phyloP scores from a whole-genome alignment of 2,329 filamentous ascomycete genomes.

The Penicillium sp. region DNA sequence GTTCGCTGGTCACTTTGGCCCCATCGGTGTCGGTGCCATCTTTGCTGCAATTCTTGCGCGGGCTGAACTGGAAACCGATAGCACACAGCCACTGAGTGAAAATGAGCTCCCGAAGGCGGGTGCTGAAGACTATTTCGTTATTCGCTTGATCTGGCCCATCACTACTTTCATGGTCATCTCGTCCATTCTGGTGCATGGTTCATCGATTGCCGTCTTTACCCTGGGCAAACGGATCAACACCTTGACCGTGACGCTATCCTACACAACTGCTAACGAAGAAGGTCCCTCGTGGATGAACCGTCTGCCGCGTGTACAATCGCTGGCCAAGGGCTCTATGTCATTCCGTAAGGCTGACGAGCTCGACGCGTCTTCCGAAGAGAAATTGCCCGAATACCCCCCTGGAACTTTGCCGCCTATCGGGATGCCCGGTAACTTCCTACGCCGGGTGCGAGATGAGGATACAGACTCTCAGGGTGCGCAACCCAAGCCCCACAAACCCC shows the following conservation, averaged over 20 bases:
- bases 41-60: constrained; percentile 90
- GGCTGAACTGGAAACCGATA: constrained; percentile 76
- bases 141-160: constrained; percentile 91
- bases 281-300: constrained; percentile 93
- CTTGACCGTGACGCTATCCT: constrained; percentile 88
- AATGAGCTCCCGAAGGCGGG: constrained; percentile 50
- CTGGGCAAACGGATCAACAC: constrained; percentile 98
- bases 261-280: constrained; percentile 82
- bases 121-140: constrained; percentile 61
- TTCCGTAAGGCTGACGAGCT: constrained; percentile 61
- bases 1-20: constrained; percentile 95
- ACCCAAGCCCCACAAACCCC: constrained; percentile 42
- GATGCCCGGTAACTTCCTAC: constrained; percentile 68
- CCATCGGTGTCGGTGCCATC: constrained; percentile 93
- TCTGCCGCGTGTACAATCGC: constrained; percentile 73
- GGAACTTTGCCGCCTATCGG: constrained; percentile 67
- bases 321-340: constrained; percentile 74
- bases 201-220: constrained; percentile 96
- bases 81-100: constrained; percentile 65
- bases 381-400: constrained; percentile 56
- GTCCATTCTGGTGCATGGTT: constrained; percentile 93
- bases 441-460: constrained; percentile 72
- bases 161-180: constrained; percentile 88
- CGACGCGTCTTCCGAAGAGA: constrained; percentile 55
- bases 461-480: constrained; percentile 52